These are phyloP conservation scores for Alternaria sp. DNA, from an alignment of 2,329 filamentous ascomycete genomes.

Conservation along the genomic window DNA sequence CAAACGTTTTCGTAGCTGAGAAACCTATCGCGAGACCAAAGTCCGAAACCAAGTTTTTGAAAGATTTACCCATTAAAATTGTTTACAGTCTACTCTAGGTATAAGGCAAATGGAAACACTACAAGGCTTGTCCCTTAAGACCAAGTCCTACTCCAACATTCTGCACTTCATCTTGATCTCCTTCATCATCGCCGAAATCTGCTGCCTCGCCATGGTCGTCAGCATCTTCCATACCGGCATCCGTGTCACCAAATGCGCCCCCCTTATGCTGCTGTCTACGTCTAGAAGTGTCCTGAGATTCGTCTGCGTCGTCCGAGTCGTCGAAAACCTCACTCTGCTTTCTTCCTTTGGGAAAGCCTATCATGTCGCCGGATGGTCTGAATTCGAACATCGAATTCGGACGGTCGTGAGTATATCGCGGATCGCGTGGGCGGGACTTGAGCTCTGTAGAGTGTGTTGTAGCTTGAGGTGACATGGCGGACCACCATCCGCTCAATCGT, in stretches of 20 bases:
- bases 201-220: conserved; percentile 24
- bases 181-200: conserved; percentile 36
- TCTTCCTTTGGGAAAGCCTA: conserved; percentile 23
- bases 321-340: conserved; percentile 56
- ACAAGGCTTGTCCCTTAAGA: conserved; percentile 15
- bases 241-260: conserved; percentile 14
- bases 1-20: neutral
- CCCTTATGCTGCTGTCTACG: conserved; percentile 18
- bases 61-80: conserved; percentile 2
- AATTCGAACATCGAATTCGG: conserved; percentile 51
- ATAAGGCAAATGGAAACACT: conserved; percentile 6
- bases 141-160: conserved; percentile 25
- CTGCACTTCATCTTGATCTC: conserved; percentile 24
- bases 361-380: conserved; percentile 36
- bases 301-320: conserved; percentile 48
- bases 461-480: conserved; percentile 36
- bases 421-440: conserved; percentile 19
- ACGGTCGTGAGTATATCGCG: conserved; percentile 34
- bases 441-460: conserved; percentile 14
- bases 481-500: conserved; percentile 51
- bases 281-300: neutral
- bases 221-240: conserved; percentile 18
- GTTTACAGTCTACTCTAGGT: conserved; percentile 9
- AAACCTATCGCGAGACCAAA: neutral
- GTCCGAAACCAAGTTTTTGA: neutral